Percentiles rank a stretch among this genome's conserved stretches.
These are phyloP conservation scores for Dendrobium chrysotoxum DNA, from an alignment of 106 monocot genomes.

Conservation along the genomic window DNA sequence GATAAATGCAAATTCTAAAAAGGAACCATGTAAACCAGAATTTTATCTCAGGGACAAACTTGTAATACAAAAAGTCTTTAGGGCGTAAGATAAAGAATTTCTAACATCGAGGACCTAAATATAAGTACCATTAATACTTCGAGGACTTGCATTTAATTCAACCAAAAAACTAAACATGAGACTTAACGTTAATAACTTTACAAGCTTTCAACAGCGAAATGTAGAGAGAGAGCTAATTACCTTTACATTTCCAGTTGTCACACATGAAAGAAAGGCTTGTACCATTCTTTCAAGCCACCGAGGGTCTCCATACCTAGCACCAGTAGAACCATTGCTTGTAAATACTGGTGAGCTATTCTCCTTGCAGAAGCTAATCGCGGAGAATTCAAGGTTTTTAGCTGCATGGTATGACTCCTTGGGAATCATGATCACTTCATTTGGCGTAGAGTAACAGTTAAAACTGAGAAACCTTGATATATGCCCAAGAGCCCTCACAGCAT, in stretches of 20 bases:
- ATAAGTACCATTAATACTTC: background rate
- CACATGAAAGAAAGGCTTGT: slow-evolving; percentile 94
- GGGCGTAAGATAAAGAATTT: background rate
- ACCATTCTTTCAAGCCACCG: slow-evolving; percentile 91
- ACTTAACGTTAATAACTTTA: background rate
- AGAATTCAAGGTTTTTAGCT: slow-evolving; percentile 4
- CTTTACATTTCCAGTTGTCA: slow-evolving; percentile 99
- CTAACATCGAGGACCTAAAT: background rate
- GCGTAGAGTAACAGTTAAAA: slow-evolving; percentile 34
- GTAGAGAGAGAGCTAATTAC: slow-evolving; percentile 19
- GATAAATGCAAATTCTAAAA: background rate
- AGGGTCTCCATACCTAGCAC: slow-evolving; percentile 20
- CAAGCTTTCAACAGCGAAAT: too few relatives aligned
- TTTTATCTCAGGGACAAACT: background rate
- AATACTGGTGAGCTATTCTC: background rate
- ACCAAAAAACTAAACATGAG: background rate
- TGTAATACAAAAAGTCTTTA: background rate
- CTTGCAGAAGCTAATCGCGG: background rate
- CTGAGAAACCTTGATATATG: slow-evolving; percentile 88
- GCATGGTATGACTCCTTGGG: background rate
- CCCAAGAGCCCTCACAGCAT: slow-evolving; percentile 98
- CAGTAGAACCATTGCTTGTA: slow-evolving; percentile 14
- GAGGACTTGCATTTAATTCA: background rate
- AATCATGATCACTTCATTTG: slow-evolving; percentile 5
- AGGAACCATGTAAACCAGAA: background rate